Percentiles rank a stretch among this genome's conserved stretches.
Evolutionary conservation across 768 basidiomycete species (phyloP).

Genomic region (Melanogaster broomeanus): DNA sequence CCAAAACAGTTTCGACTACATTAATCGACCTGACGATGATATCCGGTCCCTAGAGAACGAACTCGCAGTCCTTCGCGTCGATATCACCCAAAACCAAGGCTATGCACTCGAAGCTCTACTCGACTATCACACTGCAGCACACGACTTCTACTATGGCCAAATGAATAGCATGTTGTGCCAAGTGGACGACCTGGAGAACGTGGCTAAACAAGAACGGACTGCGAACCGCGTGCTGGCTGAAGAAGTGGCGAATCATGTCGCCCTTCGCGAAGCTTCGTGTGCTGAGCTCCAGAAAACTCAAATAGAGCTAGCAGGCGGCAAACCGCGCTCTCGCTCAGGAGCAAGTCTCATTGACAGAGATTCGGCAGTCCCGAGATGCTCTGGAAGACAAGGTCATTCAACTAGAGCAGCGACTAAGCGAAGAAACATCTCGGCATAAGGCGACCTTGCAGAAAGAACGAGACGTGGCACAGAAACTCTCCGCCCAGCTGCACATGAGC

Average conservation of each 20-base stretch:
- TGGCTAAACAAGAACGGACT: conserved; percentile 14
- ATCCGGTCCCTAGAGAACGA: conserved; percentile 18
- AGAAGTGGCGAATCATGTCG: conserved; percentile 43
- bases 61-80: conserved; percentile 16
- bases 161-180: conserved; percentile 35
- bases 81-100: conserved; percentile 10
- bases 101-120: conserved; percentile 10
- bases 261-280: conserved; percentile 43
- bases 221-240: conserved; percentile 21
- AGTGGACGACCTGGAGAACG: conserved; percentile 8
- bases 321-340: conserved; percentile 20
- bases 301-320: conserved; percentile 35
- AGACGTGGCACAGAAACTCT: conserved; percentile 48
- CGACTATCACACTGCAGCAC: conserved; percentile 21
- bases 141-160: conserved; percentile 39
- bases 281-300: conserved; percentile 42
- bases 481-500: conserved; percentile 50
- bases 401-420: conserved; percentile 29
- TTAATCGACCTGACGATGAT: neutral
- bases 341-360: conserved; percentile 19
- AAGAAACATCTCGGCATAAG: conserved; percentile 36
- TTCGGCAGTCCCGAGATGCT: conserved; percentile 19
- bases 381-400: conserved; percentile 28
- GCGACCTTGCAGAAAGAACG: conserved; percentile 46
- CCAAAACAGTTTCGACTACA: conserved; percentile 5